These are phyloP conservation scores for Serpula lacrymans DNA, from an alignment of 768 basidiomycete genomes.

Conservation along the genomic window DNA sequence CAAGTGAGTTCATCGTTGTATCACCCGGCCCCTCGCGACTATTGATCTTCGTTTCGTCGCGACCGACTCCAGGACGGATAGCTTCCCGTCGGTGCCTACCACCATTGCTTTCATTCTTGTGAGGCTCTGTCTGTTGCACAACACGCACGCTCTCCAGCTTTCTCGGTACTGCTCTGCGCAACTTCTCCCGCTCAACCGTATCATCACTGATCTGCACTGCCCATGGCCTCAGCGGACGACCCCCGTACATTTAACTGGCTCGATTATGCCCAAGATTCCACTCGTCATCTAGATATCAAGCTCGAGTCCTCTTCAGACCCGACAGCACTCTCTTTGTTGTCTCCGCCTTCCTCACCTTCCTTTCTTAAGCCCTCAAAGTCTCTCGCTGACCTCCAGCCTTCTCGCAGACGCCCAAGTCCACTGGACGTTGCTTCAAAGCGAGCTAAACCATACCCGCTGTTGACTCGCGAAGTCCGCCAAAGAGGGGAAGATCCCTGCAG, in stretches of 20 bases:
- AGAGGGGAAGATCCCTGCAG: slow-evolving; percentile 24
- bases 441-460: slow-evolving; percentile 34
- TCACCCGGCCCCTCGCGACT: slow-evolving; percentile 13
- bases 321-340: slow-evolving; percentile 26
- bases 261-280: slow-evolving; percentile 7
- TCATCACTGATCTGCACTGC: slow-evolving; percentile 50
- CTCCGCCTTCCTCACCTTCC: slow-evolving; percentile 26
- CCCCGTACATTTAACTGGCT: slow-evolving; percentile 36
- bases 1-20: slow-evolving; percentile 11
- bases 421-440: slow-evolving; percentile 31
- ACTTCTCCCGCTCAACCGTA: slow-evolving; percentile 8
- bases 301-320: slow-evolving; percentile 38
- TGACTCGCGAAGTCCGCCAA: slow-evolving; percentile 11
- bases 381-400: slow-evolving; percentile 26
- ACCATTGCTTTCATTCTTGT: slow-evolving; percentile 18
- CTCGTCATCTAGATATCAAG: slow-evolving; percentile 40
- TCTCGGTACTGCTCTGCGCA: slow-evolving; percentile 6
- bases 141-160: slow-evolving; percentile 15
- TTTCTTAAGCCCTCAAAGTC: slow-evolving; percentile 10
- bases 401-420: slow-evolving; percentile 30
- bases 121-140: slow-evolving; percentile 15
- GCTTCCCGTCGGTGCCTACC: slow-evolving; percentile 15
- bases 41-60: slow-evolving; percentile 19
- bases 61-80: slow-evolving; percentile 25
- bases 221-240: slow-evolving; percentile 34